Base-by-base conservation (phyloP, 441 rosid genomes). In the Syzygium syzygioides region DNA sequence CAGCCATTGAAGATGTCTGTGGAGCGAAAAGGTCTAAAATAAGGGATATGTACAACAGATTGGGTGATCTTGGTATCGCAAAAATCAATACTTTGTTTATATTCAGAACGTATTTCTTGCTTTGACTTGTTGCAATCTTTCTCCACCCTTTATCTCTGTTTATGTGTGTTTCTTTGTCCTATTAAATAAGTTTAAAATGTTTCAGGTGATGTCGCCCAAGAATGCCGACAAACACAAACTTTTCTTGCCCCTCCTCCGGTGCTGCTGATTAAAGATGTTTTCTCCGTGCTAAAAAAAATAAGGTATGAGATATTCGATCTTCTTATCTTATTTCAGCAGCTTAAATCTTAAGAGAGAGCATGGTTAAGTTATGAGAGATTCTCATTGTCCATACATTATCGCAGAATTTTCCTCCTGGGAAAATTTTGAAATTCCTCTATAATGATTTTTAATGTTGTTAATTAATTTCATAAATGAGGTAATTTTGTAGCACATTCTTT, bases 191-290 rank as follows among this genome's bases (percentile, higher is more conserved):
- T 66, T 87, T 17, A 57, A 86, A 76, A 92, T 87, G 62, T 71
- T 84, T 34, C 88, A 97, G 99, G 99, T 89, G 99, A 96, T 79
- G 99, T 95, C 87, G 99, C 99, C 90, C 98, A 95, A 94, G 91
- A 89, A 62, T 96, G 96, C 90, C 95, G 98, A 87, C 97, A 96
- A 93, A 97, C 95, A 12, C 98, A 97, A 90, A 92, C 92, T 84
- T 92, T 97, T 88, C 97, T 96, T 68, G 94, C 94, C 90, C 96
- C 95, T 89, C 95, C 96, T 85, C 92, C 96, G 12, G 96, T 91
- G 41, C 97, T 96, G 91, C 92, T 96, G 66, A 88, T 97, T 59
- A 94, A 91, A 91, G 95, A 96, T 89, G 97, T 97, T 54, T 94
- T 93, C 91, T 93, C 94, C 85, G 92, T 89, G 84, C 96, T 96